Evolutionary conservation across 768 basidiomycete species (phyloP).

Genomic region (Collybia nuda): DNA sequence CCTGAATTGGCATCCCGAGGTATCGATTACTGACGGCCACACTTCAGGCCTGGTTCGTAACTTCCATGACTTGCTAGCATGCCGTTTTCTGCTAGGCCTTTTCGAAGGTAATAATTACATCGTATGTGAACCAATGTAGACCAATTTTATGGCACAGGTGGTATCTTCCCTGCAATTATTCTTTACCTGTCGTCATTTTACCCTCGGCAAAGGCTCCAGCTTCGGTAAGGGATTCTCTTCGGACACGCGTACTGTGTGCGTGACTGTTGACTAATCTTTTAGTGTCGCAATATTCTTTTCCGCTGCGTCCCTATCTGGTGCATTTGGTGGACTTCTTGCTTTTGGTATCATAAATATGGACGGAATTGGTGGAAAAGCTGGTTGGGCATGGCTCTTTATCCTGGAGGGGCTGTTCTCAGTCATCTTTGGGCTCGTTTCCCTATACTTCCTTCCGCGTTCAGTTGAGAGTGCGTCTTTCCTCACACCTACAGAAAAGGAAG

Average conservation of each 20-base stretch:
- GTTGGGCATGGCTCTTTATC: constrained; percentile 65
- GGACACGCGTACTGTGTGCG: neutral
- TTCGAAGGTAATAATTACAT: constrained; percentile 37
- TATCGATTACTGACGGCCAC: neutral
- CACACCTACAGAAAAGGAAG: constrained; percentile 29
- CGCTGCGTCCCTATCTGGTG: constrained; percentile 39
- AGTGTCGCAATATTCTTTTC: constrained; percentile 30
- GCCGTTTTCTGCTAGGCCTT: constrained; percentile 47
- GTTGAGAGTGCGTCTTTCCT: constrained; percentile 37
- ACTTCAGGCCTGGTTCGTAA: constrained; percentile 32
- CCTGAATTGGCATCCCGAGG: neutral
- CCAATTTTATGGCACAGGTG: constrained; percentile 22
- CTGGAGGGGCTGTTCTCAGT: constrained; percentile 47
- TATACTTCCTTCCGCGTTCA: constrained; percentile 40
- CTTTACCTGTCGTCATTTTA: constrained; percentile 36
- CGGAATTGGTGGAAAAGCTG: constrained; percentile 39
- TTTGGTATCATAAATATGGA: constrained; percentile 51
- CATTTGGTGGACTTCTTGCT: constrained; percentile 61
- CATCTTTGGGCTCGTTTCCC: constrained; percentile 39
- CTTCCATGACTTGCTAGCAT: constrained; percentile 43
- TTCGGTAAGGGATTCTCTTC: constrained; percentile 1
- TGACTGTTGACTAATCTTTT: neutral
- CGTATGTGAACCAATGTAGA: constrained; percentile 19
- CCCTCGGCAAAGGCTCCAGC: constrained; percentile 16
- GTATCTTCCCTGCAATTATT: constrained; percentile 20